Evolutionary conservation across 108 stramenopile species (phyloP).

Genomic region (Nitzschia inconspicua): DNA sequence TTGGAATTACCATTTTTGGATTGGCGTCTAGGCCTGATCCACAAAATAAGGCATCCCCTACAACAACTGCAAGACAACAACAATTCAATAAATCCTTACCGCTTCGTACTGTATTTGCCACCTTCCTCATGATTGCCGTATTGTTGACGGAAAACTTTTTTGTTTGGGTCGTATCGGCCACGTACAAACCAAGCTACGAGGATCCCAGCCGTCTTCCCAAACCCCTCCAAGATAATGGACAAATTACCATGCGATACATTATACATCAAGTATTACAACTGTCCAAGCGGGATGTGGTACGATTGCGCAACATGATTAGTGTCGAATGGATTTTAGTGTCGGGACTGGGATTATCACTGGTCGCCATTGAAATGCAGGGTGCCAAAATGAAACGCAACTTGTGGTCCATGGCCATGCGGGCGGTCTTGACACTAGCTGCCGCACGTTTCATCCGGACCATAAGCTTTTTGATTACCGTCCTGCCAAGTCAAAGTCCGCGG

Average conservation of each 20-base stretch:
- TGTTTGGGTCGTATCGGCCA: constrained; percentile 82
- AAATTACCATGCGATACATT: constrained; percentile 43
- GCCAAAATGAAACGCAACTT: constrained; percentile 41
- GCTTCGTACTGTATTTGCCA: constrained; percentile 15
- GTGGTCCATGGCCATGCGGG: constrained; percentile 47
- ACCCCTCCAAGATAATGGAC: constrained; percentile 81
- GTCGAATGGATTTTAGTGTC: constrained; percentile 75
- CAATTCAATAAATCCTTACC: constrained; percentile 11
- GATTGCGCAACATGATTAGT: constrained; percentile 54
- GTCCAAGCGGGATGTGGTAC: constrained; percentile 52
- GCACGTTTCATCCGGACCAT: constrained; percentile 65
- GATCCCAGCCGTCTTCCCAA: constrained; percentile 17
- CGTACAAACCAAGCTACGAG: constrained; percentile 57
- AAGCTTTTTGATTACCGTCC: constrained; percentile 68
- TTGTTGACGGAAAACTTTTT: constrained; percentile 78
- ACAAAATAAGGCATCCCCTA: neutral
- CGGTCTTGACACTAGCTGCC: constrained; percentile 50
- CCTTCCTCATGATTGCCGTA: constrained; percentile 35
- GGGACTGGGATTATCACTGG: constrained; percentile 53
- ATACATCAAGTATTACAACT: constrained; percentile 33
- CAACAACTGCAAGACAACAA: neutral
- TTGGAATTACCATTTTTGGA: constrained; percentile 28
- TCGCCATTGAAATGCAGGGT: constrained; percentile 51
- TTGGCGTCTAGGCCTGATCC: constrained; percentile 20
- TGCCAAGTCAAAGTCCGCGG: constrained; percentile 59